Evolutionary conservation across 768 basidiomycete species (phyloP).

Genomic region (Pleurotus tuoliensis): DNA sequence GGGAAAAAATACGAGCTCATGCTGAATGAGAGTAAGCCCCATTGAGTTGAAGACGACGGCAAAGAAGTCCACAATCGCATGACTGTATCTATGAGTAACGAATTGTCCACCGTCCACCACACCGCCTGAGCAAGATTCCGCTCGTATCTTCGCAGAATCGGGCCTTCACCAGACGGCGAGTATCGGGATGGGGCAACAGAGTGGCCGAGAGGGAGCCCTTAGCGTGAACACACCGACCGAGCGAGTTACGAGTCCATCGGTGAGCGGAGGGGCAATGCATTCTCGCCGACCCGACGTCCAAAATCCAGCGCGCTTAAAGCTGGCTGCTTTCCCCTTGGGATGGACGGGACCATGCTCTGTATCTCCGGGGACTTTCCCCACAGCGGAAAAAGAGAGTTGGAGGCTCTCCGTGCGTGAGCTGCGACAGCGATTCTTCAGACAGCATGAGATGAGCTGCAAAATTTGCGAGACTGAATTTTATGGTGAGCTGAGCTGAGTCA

Average conservation of each 20-base stretch:
- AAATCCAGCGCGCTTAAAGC: constrained; percentile 66
- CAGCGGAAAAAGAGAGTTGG: constrained; percentile 51
- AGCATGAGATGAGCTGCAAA: constrained; percentile 36
- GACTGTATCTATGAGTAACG: constrained; percentile 87
- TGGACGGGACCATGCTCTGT: constrained; percentile 62
- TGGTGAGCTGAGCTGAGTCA: not conserved
- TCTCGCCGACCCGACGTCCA: constrained; percentile 47
- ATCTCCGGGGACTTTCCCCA: constrained; percentile 95
- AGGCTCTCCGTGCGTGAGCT: constrained; percentile 69
- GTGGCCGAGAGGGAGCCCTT: constrained; percentile 49
- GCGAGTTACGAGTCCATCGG: not conserved
- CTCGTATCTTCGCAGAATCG: constrained; percentile 76
- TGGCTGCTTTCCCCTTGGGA: constrained; percentile 64
- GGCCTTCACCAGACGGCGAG: constrained; percentile 36
- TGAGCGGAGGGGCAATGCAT: constrained; percentile 30
- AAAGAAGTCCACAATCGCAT: constrained; percentile 67
- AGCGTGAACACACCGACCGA: constrained; percentile 1
- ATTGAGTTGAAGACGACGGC: constrained; percentile 67
- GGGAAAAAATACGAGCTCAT: constrained; percentile 53
- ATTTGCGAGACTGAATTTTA: constrained; percentile 11
- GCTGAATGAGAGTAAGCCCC: constrained; percentile 88
- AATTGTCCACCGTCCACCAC: constrained; percentile 33
- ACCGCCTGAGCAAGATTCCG: constrained; percentile 44
- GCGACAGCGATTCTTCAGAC: constrained; percentile 84
- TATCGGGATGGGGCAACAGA: constrained; percentile 45